A percentile compares a stretch with the other conserved stretches of the same genome.
These are phyloP conservation scores for Suillus fuscotomentosus DNA, from an alignment of 768 basidiomycete species.

Conservation along the genomic window DNA sequence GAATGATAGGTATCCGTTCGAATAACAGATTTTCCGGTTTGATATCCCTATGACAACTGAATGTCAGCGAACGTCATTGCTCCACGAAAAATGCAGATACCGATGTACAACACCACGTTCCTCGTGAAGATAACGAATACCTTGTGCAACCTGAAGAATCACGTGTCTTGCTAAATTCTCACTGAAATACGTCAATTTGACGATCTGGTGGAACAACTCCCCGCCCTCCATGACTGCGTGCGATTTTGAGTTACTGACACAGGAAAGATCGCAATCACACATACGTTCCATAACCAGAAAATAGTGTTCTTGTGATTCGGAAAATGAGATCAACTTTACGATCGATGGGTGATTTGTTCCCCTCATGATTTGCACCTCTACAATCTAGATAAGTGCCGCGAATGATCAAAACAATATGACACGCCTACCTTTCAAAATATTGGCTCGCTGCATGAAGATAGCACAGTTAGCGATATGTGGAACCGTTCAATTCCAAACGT, in stretches of 20 bases:
- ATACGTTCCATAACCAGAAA: slow-evolving; percentile 89
- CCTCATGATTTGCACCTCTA: slow-evolving; percentile 99
- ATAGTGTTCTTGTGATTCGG: slow-evolving; percentile 90
- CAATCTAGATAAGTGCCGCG: slow-evolving; percentile 7
- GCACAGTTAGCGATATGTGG: slow-evolving; percentile 17
- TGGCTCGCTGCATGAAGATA: slow-evolving; percentile 69
- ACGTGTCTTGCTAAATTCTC: slow-evolving; percentile 97
- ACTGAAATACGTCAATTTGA: slow-evolving; percentile 98
- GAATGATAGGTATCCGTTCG: slow-evolving; percentile 86
- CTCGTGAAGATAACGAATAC: slow-evolving; percentile 94
- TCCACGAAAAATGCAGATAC: slow-evolving; percentile 24
- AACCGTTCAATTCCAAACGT: slow-evolving; percentile 20
- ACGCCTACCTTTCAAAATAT: slow-evolving; percentile 86
- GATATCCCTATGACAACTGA: slow-evolving; percentile 61
- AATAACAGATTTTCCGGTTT: slow-evolving; percentile 98
- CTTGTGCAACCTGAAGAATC: slow-evolving; percentile 92
- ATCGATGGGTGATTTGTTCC: slow-evolving; percentile 90
- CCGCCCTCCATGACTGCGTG: slow-evolving; percentile 91
- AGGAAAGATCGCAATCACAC: slow-evolving; percentile 27
- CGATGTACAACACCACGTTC: slow-evolving; percentile 98
- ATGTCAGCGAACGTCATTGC: neutral
- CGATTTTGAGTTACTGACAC: slow-evolving; percentile 12
- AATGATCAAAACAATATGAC: neutral
- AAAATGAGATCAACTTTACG: slow-evolving; percentile 89
- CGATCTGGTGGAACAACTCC: slow-evolving; percentile 98